Evolutionary conservation across 2,329 filamentous ascomycete genomes (phyloP).

Genomic region (Neofusicoccum parvum): DNA sequence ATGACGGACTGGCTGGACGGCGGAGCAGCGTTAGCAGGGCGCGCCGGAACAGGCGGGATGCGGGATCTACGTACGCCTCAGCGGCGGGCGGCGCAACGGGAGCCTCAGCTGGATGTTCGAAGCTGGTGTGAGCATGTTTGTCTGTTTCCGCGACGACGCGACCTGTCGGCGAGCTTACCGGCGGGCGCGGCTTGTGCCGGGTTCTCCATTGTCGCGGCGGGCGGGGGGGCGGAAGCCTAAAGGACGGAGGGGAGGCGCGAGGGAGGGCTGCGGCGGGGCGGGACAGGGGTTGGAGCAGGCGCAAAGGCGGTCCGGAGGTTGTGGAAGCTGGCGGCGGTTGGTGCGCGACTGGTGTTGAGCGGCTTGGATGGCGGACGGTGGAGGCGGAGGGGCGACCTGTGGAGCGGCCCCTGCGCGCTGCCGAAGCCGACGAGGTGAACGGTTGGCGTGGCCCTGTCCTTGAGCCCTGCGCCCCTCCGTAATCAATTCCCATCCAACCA

Average conservation of each 20-base stretch:
- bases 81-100: constrained; percentile 58
- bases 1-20: constrained; percentile 54
- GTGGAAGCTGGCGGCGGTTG: background rate
- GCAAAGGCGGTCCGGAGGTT: background rate
- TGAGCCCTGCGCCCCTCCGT: background rate
- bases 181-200: constrained; percentile 12
- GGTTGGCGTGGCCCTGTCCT: background rate
- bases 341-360: constrained; percentile 1
- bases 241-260: background rate
- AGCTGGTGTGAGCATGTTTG: background rate
- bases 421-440: background rate
- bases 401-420: background rate
- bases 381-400: background rate
- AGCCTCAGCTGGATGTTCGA: constrained; percentile 21
- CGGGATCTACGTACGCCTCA: constrained; percentile 42
- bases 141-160: background rate
- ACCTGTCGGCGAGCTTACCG: constrained; percentile 14
- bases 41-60: background rate
- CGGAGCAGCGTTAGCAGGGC: constrained; percentile 3
- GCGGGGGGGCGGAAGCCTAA: background rate
- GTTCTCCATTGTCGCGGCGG: background rate
- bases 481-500: constrained; percentile 2
- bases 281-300: background rate
- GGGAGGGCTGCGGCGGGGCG: background rate
- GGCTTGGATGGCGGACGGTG: background rate